Conservation (phyloP, 306 rosid genomes). For the Betula pendula region DNA sequence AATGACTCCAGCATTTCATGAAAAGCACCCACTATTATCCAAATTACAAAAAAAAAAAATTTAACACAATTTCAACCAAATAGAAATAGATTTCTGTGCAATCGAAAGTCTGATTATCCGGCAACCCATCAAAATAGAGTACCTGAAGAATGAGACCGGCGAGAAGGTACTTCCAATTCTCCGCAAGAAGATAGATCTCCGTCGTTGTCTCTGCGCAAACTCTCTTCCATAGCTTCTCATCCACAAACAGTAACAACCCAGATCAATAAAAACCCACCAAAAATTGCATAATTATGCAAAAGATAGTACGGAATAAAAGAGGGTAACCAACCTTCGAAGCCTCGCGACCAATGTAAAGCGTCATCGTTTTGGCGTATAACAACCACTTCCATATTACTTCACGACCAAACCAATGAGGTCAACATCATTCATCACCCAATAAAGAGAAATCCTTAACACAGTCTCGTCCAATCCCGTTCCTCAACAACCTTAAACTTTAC, state of each 20-base stretch:
- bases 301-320: not conserved
- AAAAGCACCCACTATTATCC: conserved; percentile 29
- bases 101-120: conserved; percentile 1
- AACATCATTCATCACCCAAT: conserved; percentile 52
- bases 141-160: conserved; percentile 64
- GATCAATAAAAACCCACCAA: conserved; percentile 29
- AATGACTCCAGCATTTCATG: conserved; percentile 35
- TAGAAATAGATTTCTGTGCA: conserved; percentile 11
- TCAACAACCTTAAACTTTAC: not conserved
- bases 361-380: conserved; percentile 55
- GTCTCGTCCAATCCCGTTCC: conserved; percentile 30
- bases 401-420: conserved; percentile 50
- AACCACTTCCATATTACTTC: conserved; percentile 87
- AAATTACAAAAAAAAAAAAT: not conserved
- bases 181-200: conserved; percentile 55
- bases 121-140: conserved; percentile 15
- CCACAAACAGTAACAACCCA: conserved; percentile 17
- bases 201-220: conserved; percentile 55
- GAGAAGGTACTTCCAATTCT: conserved; percentile 60
- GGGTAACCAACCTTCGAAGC: conserved; percentile 73
- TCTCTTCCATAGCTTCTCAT: conserved; percentile 65
- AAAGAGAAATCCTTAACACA: conserved; percentile 10
- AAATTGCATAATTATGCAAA: conserved; percentile 11
- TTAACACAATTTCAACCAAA: not conserved
- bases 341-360: conserved; percentile 95